These are phyloP conservation scores for Santalum album DNA, from an alignment of 164 flowering plant genomes.

Conservation along the genomic window DNA sequence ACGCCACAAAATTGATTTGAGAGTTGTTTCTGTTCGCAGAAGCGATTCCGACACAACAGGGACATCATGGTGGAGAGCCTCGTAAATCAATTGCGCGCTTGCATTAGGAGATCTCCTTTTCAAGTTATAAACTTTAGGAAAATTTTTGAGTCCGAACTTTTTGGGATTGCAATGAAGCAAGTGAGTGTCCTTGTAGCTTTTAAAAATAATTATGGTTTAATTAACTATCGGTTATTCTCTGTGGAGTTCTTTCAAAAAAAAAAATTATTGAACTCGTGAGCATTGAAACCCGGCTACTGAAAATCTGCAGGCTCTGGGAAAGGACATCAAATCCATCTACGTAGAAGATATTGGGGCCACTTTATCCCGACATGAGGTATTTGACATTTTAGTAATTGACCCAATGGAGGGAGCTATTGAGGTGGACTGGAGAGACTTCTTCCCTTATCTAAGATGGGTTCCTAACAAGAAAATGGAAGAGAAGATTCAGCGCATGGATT, in stretches of 20 bases:
- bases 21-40: conserved; percentile 59
- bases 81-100: conserved; percentile 25
- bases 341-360: conserved; percentile 63
- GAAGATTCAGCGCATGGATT: conserved; percentile 36
- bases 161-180: conserved; percentile 63
- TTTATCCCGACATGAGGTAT: conserved; percentile 55
- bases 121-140: conserved; percentile 52
- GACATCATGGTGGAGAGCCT: conserved; percentile 55
- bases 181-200: conserved; percentile 29
- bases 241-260: no score
- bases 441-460: conserved; percentile 84
- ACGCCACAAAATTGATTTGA: no score
- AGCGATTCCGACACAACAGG: conserved; percentile 48
- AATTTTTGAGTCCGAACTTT: conserved; percentile 60
- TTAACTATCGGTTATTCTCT: no score
- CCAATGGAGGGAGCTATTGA: conserved; percentile 85
- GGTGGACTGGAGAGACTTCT: conserved; percentile 98
- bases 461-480: conserved; percentile 62
- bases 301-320: conserved; percentile 61
- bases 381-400: conserved; percentile 50
- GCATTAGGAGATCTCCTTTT: conserved; percentile 25
- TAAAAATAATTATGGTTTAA: no score
- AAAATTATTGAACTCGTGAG: not conserved
- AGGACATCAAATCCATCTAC: conserved; percentile 54
- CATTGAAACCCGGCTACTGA: not conserved